These are phyloP conservation scores for Bauhinia variegata DNA, from an alignment of 306 rosid species.

Conservation along the genomic window DNA sequence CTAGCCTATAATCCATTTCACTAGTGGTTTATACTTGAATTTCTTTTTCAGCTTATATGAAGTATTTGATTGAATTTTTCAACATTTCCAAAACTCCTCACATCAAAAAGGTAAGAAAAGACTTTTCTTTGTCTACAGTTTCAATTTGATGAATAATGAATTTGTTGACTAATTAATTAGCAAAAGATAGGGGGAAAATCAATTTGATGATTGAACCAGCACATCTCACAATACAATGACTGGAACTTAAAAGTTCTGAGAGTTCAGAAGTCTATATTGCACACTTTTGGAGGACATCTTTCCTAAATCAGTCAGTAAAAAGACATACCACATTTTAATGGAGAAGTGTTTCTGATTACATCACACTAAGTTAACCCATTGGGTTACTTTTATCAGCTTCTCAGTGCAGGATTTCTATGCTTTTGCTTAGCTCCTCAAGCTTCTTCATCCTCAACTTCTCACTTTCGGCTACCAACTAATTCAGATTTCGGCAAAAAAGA, in stretches of 20 bases:
- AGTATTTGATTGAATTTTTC: too few relatives aligned
- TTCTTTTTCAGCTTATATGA: too few relatives aligned
- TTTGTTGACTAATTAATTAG: too few relatives aligned
- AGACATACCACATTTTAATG: neutral
- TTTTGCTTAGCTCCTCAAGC: constrained; percentile 74
- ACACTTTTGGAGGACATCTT: neutral
- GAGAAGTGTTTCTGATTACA: constrained; percentile 29
- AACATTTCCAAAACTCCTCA: too few relatives aligned
- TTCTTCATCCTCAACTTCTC: constrained; percentile 76
- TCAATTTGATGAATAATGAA: too few relatives aligned
- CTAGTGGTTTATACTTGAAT: too few relatives aligned
- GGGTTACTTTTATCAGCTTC: constrained; percentile 15
- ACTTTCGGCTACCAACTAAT: constrained; percentile 68
- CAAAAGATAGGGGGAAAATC: too few relatives aligned
- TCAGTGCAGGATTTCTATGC: constrained; percentile 52
- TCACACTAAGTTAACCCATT: constrained; percentile 10
- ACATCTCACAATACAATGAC: constrained; percentile 15
- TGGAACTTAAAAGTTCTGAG: neutral
- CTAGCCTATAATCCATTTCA: too few relatives aligned
- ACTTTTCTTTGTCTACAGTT: too few relatives aligned
- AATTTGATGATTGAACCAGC: constrained; percentile 35
- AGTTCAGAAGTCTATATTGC: neutral
- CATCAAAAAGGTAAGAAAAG: too few relatives aligned
- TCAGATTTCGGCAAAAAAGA: neutral
- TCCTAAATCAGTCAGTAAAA: neutral